phyloP scores from a whole-genome alignment of 257 asterid species.

The Fraxinus cuspidata region DNA sequence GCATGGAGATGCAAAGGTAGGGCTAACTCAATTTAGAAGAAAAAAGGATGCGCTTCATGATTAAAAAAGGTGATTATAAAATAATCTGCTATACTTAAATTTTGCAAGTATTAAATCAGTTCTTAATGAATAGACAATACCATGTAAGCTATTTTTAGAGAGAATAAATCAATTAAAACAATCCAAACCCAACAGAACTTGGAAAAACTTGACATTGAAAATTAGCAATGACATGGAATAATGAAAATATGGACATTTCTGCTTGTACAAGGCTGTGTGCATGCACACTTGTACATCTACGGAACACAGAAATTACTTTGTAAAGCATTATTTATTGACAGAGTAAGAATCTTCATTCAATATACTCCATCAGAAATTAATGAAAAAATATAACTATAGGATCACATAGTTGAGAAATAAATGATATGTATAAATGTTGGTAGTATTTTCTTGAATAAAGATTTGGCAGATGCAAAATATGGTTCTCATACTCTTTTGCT shows the following conservation, averaged over 20 bases:
- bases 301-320: neutral
- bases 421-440: neutral
- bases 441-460: neutral
- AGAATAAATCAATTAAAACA: neutral
- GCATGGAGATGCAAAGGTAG: slow-evolving; percentile 11
- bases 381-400: neutral
- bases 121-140: neutral
- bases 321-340: neutral
- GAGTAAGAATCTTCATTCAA: neutral
- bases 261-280: neutral
- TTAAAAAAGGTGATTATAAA: slow-evolving; percentile 10
- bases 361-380: neutral
- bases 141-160: neutral
- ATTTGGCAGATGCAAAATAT: neutral
- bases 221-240: neutral
- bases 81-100: neutral
- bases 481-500: neutral
- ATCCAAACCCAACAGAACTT: neutral
- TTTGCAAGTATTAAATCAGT: neutral
- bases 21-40: slow-evolving; percentile 5
- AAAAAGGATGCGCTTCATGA: slow-evolving; percentile 11
- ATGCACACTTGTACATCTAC: neutral
- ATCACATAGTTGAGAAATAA: neutral
- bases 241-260: neutral
- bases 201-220: neutral